phyloP scores from a whole-genome alignment of 352 stramenopile genomes.

The Globisporangium mamillatum region DNA sequence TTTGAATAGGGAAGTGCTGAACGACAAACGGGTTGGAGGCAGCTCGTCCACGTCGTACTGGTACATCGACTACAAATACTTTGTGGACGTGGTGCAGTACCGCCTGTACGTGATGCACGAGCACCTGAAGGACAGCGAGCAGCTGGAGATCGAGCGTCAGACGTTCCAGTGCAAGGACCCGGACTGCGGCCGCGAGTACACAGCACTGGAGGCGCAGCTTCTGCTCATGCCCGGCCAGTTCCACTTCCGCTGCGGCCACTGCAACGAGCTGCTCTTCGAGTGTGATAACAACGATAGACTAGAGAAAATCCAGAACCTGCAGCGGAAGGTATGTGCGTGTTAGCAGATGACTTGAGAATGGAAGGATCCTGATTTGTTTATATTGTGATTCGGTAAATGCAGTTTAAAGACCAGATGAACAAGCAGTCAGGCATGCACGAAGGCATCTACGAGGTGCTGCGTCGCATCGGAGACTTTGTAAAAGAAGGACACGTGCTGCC shows the following conservation, averaged over 20 bases:
- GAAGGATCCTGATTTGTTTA: neutral
- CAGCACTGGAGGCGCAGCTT: slow-evolving; percentile 76
- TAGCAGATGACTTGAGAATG: neutral
- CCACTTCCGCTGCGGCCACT: slow-evolving; percentile 85
- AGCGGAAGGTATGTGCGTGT: slow-evolving; percentile 53
- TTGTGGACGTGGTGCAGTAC: slow-evolving; percentile 88
- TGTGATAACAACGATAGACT: slow-evolving; percentile 87
- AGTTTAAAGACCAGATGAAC: slow-evolving; percentile 90
- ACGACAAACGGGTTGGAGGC: slow-evolving; percentile 81
- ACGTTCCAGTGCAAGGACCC: slow-evolving; percentile 86
- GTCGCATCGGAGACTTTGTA: slow-evolving; percentile 75
- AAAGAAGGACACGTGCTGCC: slow-evolving; percentile 73
- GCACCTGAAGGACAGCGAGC: slow-evolving; percentile 82
- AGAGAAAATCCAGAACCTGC: slow-evolving; percentile 64
- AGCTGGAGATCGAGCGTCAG: slow-evolving; percentile 84
- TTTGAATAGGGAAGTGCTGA: slow-evolving; percentile 68
- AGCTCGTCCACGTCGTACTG: slow-evolving; percentile 88
- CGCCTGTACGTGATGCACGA: slow-evolving; percentile 87
- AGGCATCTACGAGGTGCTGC: slow-evolving; percentile 81
- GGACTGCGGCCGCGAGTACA: slow-evolving; percentile 86
- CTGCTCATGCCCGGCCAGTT: slow-evolving; percentile 81
- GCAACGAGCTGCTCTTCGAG: slow-evolving; percentile 81
- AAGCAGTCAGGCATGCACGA: slow-evolving; percentile 81
- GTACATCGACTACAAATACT: slow-evolving; percentile 93
- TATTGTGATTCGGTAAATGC: neutral